Evolutionary conservation across 352 stramenopile genomes (phyloP).

Genomic region (Globisporangium carolinianum): DNA sequence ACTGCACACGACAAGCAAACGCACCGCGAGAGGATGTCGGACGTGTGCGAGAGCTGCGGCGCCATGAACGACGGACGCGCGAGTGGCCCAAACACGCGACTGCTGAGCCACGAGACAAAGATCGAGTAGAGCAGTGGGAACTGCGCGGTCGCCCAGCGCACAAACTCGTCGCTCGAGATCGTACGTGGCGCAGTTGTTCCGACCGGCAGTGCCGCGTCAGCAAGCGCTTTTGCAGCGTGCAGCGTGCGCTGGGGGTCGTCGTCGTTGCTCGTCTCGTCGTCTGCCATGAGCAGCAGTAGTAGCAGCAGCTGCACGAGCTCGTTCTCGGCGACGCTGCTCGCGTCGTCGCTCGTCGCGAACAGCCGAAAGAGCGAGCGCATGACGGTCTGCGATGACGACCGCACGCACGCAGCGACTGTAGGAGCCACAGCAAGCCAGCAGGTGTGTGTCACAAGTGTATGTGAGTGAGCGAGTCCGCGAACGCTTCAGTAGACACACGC

Average conservation of each 20-base stretch:
- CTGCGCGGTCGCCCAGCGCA: constrained; percentile 50
- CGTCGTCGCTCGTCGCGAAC: constrained; percentile 25
- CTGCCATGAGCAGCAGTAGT: constrained; percentile 47
- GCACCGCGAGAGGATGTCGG: constrained; percentile 67
- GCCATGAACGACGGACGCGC: constrained; percentile 42
- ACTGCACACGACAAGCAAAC: not conserved
- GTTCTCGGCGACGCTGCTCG: constrained; percentile 26
- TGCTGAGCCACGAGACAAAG: constrained; percentile 67
- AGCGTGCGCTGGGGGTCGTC: constrained; percentile 25
- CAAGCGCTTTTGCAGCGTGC: constrained; percentile 33
- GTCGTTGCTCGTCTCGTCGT: constrained; percentile 10
- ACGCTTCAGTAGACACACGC: not conserved
- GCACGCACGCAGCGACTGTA: constrained; percentile 56
- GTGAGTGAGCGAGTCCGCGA: too few relatives aligned
- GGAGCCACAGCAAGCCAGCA: not conserved
- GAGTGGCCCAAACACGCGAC: constrained; percentile 40
- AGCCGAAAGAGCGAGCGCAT: constrained; percentile 44
- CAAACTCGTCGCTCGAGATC: constrained; percentile 50
- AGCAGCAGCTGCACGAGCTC: constrained; percentile 40
- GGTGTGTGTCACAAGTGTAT: not conserved
- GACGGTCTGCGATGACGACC: constrained; percentile 57
- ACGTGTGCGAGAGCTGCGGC: constrained; percentile 47
- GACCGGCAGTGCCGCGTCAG: constrained; percentile 28
- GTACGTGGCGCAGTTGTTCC: constrained; percentile 13
- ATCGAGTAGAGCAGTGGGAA: constrained; percentile 70